These are phyloP conservation scores for Brasenia schreberi DNA, from an alignment of 164 flowering plant species.

Conservation along the genomic window DNA sequence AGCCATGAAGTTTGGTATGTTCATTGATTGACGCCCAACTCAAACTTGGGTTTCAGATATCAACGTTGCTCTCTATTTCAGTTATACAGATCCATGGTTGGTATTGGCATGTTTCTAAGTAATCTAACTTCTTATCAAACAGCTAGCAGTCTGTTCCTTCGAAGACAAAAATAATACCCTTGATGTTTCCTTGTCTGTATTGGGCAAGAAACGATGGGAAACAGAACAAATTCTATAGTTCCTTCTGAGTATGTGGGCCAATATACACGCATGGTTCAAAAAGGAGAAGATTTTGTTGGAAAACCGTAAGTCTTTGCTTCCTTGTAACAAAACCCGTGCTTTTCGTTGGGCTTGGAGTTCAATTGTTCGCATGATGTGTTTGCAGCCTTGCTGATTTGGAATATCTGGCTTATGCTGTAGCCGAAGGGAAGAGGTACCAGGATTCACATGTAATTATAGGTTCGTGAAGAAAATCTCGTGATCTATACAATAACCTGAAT, in stretches of 20 bases:
- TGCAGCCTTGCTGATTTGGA: slow-evolving; percentile 85
- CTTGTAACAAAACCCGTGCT: neutral
- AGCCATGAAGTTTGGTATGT: neutral
- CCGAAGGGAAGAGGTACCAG: slow-evolving; percentile 77
- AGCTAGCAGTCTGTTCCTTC: slow-evolving; percentile 79
- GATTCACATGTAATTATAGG: slow-evolving; percentile 89
- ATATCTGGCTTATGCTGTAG: slow-evolving; percentile 44
- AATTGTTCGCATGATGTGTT: neutral
- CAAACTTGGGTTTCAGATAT: neutral
- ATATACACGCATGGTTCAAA: slow-evolving; percentile 59
- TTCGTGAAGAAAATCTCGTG: slow-evolving; percentile 56
- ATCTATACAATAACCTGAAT: slow-evolving; percentile 43
- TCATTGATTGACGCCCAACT: neutral
- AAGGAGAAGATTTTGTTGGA: slow-evolving; percentile 37
- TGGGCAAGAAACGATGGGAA: slow-evolving; percentile 18
- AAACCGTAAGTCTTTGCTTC: slow-evolving; percentile 31
- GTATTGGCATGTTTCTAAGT: neutral
- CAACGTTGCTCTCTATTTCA: neutral
- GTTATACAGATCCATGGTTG: too few relatives aligned
- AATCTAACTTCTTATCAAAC: slow-evolving; percentile 8
- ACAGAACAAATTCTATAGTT: slow-evolving; percentile 51
- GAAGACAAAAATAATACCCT: slow-evolving; percentile 19
- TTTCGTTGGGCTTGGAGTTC: neutral
- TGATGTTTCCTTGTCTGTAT: too few relatives aligned
- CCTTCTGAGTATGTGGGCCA: slow-evolving; percentile 82